Conservation (phyloP, 2,329 filamentous ascomycete genomes). For the Lachnellula willkommii region DNA sequence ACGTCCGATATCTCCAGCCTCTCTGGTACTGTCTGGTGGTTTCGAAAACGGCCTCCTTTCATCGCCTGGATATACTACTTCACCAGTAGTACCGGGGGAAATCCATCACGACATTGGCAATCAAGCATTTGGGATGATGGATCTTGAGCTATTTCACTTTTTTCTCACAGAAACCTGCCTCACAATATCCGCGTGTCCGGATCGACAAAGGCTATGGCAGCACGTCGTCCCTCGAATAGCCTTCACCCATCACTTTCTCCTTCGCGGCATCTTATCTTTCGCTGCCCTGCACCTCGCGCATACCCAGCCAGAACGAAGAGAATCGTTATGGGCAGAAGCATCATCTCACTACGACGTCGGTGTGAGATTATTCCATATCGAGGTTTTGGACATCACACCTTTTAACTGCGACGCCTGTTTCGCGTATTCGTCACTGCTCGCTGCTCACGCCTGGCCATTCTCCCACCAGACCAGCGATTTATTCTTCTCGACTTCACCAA, state of each 20-base stretch:
- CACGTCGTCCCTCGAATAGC: constrained; percentile 14
- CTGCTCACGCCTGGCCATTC: constrained; percentile 13
- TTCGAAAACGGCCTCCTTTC: too few species aligned
- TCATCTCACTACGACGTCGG: constrained; percentile 9
- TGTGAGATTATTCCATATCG: constrained; percentile 7
- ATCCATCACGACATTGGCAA: neutral
- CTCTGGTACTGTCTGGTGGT: too few species aligned
- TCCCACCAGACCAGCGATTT: constrained; percentile 9
- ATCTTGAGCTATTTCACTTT: constrained; percentile 20
- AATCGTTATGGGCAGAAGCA: constrained; percentile 2
- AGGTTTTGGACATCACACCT: constrained; percentile 5
- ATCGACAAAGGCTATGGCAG: constrained; percentile 11
- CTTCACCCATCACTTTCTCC: constrained; percentile 15
- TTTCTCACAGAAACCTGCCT: constrained; percentile 14
- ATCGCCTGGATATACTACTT: too few species aligned
- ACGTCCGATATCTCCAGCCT: neutral
- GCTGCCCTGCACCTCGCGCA: constrained; percentile 17
- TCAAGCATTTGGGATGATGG: constrained; percentile 3
- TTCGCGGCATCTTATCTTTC: constrained; percentile 17
- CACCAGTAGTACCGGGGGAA: neutral
- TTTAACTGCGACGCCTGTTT: constrained; percentile 16
- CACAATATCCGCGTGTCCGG: constrained; percentile 8
- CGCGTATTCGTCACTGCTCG: constrained; percentile 11
- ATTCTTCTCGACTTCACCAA: constrained; percentile 7
- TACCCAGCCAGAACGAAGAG: constrained; percentile 4